Percentiles rank a stretch among this genome's conserved stretches.
Evolutionary conservation across 2,329 filamentous ascomycete genomes (phyloP).

Genomic region (Tolypocladium ovalisporum): DNA sequence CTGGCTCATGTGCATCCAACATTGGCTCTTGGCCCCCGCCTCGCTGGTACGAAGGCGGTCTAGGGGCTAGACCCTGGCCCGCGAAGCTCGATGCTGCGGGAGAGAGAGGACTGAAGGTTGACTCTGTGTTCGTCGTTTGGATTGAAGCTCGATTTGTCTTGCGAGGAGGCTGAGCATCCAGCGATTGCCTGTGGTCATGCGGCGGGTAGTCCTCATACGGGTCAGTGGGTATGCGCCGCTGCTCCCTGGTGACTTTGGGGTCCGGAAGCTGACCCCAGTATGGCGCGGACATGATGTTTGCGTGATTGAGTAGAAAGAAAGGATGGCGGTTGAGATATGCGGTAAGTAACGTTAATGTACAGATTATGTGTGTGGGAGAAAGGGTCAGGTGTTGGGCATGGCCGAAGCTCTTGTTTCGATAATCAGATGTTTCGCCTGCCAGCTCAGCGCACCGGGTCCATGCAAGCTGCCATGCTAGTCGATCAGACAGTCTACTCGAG

Average conservation of each 20-base stretch:
- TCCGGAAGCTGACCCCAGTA: constrained; percentile 50
- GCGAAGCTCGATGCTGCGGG: constrained; percentile 40
- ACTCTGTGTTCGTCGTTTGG: constrained; percentile 46
- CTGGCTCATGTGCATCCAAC: constrained; percentile 14
- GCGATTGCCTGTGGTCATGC: constrained; percentile 19
- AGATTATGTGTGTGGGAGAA: neutral
- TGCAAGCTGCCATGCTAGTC: constrained; percentile 2
- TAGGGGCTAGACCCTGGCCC: constrained; percentile 43
- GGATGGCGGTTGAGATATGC: neutral
- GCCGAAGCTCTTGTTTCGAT: neutral
- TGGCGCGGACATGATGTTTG: constrained; percentile 32
- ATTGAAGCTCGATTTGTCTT: constrained; percentile 40
- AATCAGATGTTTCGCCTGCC: neutral
- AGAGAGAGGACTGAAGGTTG: constrained; percentile 47
- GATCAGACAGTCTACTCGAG: neutral
- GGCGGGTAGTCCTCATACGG: constrained; percentile 14
- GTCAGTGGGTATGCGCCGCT: constrained; percentile 15
- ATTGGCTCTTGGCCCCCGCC: constrained; percentile 27
- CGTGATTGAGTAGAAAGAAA: neutral
- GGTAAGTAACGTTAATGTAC: neutral
- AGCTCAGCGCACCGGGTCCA: constrained; percentile 7
- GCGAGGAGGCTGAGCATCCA: constrained; percentile 27
- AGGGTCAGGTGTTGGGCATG: neutral
- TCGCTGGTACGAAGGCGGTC: constrained; percentile 47
- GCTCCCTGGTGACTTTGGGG: constrained; percentile 28